Evolutionary conservation across 1,284 basidiomycete species (phyloP), one percentile per base, ranked within the genome.

Genomic region (Trichosporon inkin): DNA sequence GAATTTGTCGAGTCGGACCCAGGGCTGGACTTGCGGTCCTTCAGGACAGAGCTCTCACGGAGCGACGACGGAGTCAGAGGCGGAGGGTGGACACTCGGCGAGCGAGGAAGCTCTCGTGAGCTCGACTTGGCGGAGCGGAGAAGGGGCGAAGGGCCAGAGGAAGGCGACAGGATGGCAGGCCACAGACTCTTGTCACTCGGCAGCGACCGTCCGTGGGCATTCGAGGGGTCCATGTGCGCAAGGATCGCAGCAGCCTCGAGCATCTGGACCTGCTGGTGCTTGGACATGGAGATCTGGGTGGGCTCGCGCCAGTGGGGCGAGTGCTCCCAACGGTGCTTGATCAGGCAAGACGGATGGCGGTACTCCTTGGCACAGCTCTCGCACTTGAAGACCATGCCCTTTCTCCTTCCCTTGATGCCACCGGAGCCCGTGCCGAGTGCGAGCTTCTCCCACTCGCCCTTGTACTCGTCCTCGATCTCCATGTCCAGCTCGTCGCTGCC

Each of bases 291-390:
- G 71, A 95, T 88, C 78, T 95, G 94, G 68, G 89, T 92, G 0
- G 92, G 91, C 78, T 94, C 92, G 55, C 90, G 89, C 95, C 95
- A 99, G 74, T 97, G 93, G 37, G 91, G 90, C 28, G 89, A 92
- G 72, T 98, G 93, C 75, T 98, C 94, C 93, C 93, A 97, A 38
- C 93, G 88, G 73, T 97, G 93, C 79, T 97, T 97, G 80, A 94
- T 90, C 54, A 97, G 82, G 77, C 93, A 96, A 19, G 88, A 91
- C 3, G 92, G 93, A 74, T 97, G 93, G 53, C 92, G 87, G 78
- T 96, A 96, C 57, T 94, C 88, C 88, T 94, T 94, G 37, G 87
- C 86, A 74, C 91, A 94, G 71, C 85, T 90, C 80, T 96, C 93
- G 78, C 93, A 97, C 69, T 87, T 88, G 81, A 92, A 93, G 63